Percentiles rank a stretch among this genome's conserved stretches.
These are phyloP conservation scores for Thraustochytrium striatum DNA, from an alignment of 352 stramenopile genomes.

Conservation along the genomic window DNA sequence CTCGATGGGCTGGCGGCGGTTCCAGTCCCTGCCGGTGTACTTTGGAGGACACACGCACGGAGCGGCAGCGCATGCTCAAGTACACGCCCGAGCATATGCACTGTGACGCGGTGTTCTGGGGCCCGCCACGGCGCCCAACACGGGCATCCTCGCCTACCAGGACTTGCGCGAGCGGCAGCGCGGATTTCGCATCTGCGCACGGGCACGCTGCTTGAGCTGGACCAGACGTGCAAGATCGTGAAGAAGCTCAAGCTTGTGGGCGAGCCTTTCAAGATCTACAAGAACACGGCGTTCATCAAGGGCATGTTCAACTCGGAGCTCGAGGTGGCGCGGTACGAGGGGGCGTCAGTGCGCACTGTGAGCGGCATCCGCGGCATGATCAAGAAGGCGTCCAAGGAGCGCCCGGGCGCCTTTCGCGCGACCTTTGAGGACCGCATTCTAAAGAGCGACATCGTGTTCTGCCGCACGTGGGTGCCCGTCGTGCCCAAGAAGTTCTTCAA, in stretches of 20 bases:
- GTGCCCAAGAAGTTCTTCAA: constrained; percentile 98
- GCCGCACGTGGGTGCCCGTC: constrained; percentile 96
- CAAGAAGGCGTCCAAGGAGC: constrained; percentile 53
- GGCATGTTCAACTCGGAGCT: constrained; percentile 92
- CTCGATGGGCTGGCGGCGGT: constrained; percentile 96
- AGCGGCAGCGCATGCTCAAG: constrained; percentile 92
- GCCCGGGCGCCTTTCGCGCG: constrained; percentile 89
- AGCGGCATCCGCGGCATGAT: constrained; percentile 91
- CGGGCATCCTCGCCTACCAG: constrained; percentile 93
- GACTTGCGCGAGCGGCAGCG: constrained; percentile 76
- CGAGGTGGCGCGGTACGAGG: constrained; percentile 94
- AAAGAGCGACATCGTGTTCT: constrained; percentile 98
- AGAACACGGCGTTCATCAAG: constrained; percentile 98
- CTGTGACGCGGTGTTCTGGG: constrained; percentile 95
- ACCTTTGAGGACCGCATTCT: constrained; percentile 99
- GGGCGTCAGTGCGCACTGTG: constrained; percentile 93
- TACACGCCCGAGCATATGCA: constrained; percentile 99
- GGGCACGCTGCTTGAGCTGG: constrained; percentile 92
- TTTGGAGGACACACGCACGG: constrained; percentile 92
- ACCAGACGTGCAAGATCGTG: constrained; percentile 94
- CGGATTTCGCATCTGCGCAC: constrained; percentile 95
- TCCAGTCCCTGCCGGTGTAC: constrained; percentile 97
- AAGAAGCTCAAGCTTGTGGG: constrained; percentile 99
- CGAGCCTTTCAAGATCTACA: constrained; percentile 94
- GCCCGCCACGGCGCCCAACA: constrained; percentile 92